Base-by-base conservation (phyloP, 495 filamentous ascomycete species). In the Neohortaea acidophila region DNA sequence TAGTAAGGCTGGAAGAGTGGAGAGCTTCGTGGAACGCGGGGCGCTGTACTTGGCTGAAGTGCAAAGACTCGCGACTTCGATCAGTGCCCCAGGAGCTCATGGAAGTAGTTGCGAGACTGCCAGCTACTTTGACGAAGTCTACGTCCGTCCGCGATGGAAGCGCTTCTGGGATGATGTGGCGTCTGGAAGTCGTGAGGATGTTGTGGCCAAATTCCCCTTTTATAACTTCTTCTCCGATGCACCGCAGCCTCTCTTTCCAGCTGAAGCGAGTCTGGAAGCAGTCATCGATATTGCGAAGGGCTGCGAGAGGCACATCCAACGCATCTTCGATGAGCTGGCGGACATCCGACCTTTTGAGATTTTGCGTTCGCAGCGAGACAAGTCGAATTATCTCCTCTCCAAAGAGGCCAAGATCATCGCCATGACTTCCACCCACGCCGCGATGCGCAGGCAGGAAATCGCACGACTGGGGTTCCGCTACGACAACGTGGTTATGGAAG, bases 401-500 rank as follows among this genome's bases (percentile, higher is more conserved):
- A 96, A 87, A 51, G 89, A 96, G 56, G 89, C 89, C 10, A 75
- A 89, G 4, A 84, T 99, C 33, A 80, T 99, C 45, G 89, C 89
- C 37, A 96, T 96, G 91, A 99, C 89, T 8, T 84, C 83, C 2
- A 99, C 89, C 1, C 89, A 99, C 60, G 91, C 89, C 9, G 89
- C 89, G n/a, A 99, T 97, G 78, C 77, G 86, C 41, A 69, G 85
- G 33, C 75, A 81, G 44, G 89, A 96, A 51, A 99, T 99, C 50
- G 77, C 83, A 0, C 68, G 72, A 14, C 67, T 94, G 30, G 91
- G 89, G 4, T 96, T 99, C 66, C 81, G 84, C 47, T 99, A 96
- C 49, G 86, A 96, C 59, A 96, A 94, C 47, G 80, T 99, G 11
- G 67, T 99, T 35, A 93, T 99, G 87, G 89, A 99, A 68, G 89